These are phyloP conservation scores for Ogataea minuta DNA, from an alignment of 805 yeast species.

Conservation along the genomic window DNA sequence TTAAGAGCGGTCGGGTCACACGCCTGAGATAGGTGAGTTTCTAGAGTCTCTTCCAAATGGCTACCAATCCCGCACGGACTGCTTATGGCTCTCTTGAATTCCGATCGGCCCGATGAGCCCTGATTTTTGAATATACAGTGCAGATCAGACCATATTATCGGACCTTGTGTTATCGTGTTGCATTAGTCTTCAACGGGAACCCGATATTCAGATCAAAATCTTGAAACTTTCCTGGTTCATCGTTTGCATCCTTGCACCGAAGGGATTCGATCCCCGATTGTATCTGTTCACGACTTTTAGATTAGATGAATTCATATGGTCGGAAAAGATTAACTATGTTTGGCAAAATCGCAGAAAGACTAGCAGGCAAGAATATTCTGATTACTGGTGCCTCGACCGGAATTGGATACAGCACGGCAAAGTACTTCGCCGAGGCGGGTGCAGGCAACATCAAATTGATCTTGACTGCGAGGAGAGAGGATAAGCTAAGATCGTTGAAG, in stretches of 20 bases:
- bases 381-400: conserved; percentile 98
- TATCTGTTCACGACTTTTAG: background rate
- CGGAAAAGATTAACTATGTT: conserved; percentile 23
- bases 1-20: too few species aligned
- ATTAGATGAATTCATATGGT: background rate
- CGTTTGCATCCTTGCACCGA: conserved; percentile 4
- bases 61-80: too few species aligned
- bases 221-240: too few species aligned
- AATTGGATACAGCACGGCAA: conserved; percentile 90
- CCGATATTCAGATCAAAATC: too few species aligned
- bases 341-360: conserved; percentile 67
- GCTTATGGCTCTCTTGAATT: too few species aligned
- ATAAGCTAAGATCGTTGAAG: conserved; percentile 40
- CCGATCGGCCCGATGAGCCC: too few species aligned
- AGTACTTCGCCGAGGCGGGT: conserved; percentile 70
- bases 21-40: too few species aligned
- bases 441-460: conserved; percentile 49
- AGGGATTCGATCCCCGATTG: conserved; percentile 8
- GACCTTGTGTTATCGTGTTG: too few species aligned
- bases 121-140: too few species aligned
- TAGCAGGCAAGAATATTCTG: conserved; percentile 73
- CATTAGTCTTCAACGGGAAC: too few species aligned
- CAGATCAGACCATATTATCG: too few species aligned
- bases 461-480: conserved; percentile 53
- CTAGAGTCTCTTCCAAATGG: too few species aligned